Percentiles rank a stretch among this genome's conserved stretches.
phyloP scores from a whole-genome alignment of 129 eudicot species.

The Pulicaria dysenterica region DNA sequence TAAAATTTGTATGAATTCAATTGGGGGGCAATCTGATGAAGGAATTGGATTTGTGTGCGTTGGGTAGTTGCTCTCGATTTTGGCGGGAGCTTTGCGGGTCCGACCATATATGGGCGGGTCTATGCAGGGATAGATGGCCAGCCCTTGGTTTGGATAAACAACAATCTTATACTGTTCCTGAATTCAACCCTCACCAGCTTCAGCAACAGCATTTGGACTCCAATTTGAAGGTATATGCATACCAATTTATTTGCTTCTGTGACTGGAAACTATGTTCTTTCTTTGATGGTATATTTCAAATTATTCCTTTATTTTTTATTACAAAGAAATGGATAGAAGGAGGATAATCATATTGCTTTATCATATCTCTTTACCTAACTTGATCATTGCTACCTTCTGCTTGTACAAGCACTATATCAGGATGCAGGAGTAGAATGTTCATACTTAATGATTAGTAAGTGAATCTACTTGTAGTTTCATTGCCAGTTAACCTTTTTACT shows the following conservation, averaged over 20 bases:
- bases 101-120: slow-evolving; percentile 77
- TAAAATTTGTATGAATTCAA: neutral
- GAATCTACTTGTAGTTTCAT: too few relatives aligned
- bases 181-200: slow-evolving; percentile 38
- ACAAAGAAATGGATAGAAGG: neutral
- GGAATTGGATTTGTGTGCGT: slow-evolving; percentile 78
- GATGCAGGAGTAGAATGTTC: too few relatives aligned
- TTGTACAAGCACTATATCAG: neutral
- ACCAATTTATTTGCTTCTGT: neutral
- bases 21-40: slow-evolving; percentile 35
- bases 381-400: neutral
- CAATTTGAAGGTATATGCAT: slow-evolving; percentile 39
- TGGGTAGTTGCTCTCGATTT: slow-evolving; percentile 76
- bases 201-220: slow-evolving; percentile 45
- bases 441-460: too few relatives aligned
- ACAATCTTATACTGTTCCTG: slow-evolving; percentile 42
- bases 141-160: slow-evolving; percentile 35
- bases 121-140: slow-evolving; percentile 80
- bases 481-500: neutral
- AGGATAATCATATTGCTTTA: neutral
- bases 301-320: neutral
- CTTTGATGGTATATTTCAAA: neutral
- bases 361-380: neutral
- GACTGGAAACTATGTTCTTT: neutral
- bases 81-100: slow-evolving; percentile 91